A percentile compares a stretch with the other conserved stretches of the same genome.
phyloP scores from a whole-genome alignment of 176 grass and related monocot species.

The Puccinellia tenuiflora region DNA sequence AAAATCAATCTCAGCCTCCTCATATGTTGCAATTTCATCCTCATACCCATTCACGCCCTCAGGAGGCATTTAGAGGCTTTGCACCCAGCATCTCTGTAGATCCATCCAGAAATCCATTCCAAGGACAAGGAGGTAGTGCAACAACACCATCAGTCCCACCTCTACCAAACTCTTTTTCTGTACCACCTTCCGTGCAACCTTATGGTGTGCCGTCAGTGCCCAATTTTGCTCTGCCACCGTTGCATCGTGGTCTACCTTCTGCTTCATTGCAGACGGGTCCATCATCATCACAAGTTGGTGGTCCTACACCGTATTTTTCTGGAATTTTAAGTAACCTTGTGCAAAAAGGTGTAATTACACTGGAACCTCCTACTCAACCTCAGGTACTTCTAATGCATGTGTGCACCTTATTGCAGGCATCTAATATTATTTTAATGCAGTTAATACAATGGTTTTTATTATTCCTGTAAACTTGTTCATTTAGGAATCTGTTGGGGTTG shows the following conservation, averaged over 20 bases:
- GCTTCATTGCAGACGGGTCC: constrained; percentile 43
- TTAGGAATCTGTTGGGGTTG: constrained; percentile 62
- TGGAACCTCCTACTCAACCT: constrained; percentile 36
- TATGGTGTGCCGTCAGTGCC: constrained; percentile 25
- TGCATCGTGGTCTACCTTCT: constrained; percentile 54
- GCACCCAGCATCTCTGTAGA: constrained; percentile 10
- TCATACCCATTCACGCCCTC: constrained; percentile 26
- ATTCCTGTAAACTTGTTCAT: constrained; percentile 29
- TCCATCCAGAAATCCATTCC: constrained; percentile 26
- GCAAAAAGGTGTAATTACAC: constrained; percentile 72
- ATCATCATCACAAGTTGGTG: constrained; percentile 43
- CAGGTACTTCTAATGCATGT: constrained; percentile 58
- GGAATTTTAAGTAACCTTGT: constrained; percentile 84
- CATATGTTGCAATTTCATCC: constrained; percentile 20
- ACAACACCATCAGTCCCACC: constrained; percentile 34
- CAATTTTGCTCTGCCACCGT: constrained; percentile 45
- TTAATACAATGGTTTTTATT: constrained; percentile 16
- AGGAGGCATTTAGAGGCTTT: constrained; percentile 34
- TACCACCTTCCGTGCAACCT: constrained; percentile 16
- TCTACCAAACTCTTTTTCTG: constrained; percentile 41
- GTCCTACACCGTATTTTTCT: constrained; percentile 47
- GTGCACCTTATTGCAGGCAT: constrained; percentile 9
- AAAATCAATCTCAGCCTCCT: constrained; percentile 42
- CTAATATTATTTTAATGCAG: constrained; percentile 19
- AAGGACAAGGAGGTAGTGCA: constrained; percentile 35